A percentile compares a stretch with the other conserved stretches of the same genome.
Conservation (phyloP, 1,139 yeast species). For the Zygoascus hellenicus region DNA sequence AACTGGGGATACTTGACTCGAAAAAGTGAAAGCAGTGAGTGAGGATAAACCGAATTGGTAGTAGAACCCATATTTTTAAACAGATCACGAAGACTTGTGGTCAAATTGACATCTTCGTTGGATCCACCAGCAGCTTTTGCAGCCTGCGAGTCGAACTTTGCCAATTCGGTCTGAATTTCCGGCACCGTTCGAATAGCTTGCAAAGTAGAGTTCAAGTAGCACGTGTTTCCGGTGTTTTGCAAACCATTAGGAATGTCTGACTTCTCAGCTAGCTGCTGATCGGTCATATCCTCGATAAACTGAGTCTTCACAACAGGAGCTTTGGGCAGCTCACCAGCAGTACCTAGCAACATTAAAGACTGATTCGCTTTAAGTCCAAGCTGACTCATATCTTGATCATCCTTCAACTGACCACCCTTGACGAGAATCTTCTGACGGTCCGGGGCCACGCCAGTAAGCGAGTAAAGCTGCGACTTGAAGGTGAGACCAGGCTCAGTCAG, state of each 20-base stretch:
- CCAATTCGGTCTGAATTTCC: constrained; percentile 42
- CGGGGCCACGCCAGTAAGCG: constrained; percentile 73
- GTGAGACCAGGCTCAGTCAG: constrained; percentile 48
- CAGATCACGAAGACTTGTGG: constrained; percentile 30
- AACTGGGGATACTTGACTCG: constrained; percentile 70
- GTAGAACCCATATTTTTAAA: constrained; percentile 30
- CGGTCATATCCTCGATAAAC: constrained; percentile 66
- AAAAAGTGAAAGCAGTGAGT: constrained; percentile 48
- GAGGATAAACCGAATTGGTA: constrained; percentile 41
- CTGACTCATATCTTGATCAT: constrained; percentile 49
- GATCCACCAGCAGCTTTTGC: constrained; percentile 5
- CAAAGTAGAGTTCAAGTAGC: constrained; percentile 85
- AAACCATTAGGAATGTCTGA: constrained; percentile 63
- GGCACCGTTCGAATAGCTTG: constrained; percentile 71
- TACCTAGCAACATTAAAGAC: constrained; percentile 83
- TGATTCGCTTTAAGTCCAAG: constrained; percentile 59
- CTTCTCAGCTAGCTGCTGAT: constrained; percentile 37
- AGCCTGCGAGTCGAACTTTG: constrained; percentile 18
- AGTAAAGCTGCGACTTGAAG: constrained; percentile 65
- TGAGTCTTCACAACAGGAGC: constrained; percentile 53
- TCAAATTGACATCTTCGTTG: constrained; percentile 20
- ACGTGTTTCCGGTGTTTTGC: constrained; percentile 86
- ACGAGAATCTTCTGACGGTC: constrained; percentile 85
- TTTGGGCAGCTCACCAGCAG: constrained; percentile 67
- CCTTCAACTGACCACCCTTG: constrained; percentile 81